phyloP scores from a whole-genome alignment of 2,329 filamentous ascomycete genomes.

The Hysterium pulicare region DNA sequence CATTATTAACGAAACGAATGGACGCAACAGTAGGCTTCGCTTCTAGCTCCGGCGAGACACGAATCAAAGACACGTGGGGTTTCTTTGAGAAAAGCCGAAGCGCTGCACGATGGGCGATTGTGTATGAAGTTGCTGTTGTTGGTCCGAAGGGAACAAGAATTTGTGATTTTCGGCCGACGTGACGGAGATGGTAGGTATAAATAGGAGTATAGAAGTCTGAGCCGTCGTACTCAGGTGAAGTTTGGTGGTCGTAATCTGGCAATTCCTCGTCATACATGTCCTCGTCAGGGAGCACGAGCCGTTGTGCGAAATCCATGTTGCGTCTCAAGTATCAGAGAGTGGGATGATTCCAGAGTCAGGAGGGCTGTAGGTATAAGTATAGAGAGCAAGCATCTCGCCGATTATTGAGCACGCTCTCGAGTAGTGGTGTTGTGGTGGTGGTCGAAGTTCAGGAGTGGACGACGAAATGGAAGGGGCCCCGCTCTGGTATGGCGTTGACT shows the following conservation, averaged over 20 bases:
- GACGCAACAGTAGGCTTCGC: conserved; percentile 21
- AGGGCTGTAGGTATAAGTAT: no score
- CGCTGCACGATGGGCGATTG: conserved; percentile 21
- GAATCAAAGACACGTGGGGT: conserved; percentile 28
- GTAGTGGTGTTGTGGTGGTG: no score
- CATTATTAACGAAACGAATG: conserved; percentile 26
- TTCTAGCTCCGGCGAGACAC: conserved; percentile 12
- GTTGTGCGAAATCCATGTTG: no score
- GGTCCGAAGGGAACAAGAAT: conserved; percentile 17
- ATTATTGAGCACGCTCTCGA: no score
- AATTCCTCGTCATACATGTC: conserved; percentile 21
- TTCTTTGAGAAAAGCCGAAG: conserved; percentile 30
- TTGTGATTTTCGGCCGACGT: conserved; percentile 23
- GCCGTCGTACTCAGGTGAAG: conserved; percentile 21
- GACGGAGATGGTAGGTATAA: conserved; percentile 19
- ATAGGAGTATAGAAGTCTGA: conserved; percentile 15
- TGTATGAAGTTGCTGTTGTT: conserved; percentile 18
- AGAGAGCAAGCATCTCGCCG: no score
- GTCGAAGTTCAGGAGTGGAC: no score
- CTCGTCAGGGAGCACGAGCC: no score
- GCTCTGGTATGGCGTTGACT: no score
- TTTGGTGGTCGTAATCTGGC: conserved; percentile 21
- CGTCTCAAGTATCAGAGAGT: no score
- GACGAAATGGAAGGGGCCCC: no score
- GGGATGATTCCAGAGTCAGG: no score